Evolutionary conservation across 768 basidiomycete species (phyloP).

Genomic region (Leccinum truebloodii): DNA sequence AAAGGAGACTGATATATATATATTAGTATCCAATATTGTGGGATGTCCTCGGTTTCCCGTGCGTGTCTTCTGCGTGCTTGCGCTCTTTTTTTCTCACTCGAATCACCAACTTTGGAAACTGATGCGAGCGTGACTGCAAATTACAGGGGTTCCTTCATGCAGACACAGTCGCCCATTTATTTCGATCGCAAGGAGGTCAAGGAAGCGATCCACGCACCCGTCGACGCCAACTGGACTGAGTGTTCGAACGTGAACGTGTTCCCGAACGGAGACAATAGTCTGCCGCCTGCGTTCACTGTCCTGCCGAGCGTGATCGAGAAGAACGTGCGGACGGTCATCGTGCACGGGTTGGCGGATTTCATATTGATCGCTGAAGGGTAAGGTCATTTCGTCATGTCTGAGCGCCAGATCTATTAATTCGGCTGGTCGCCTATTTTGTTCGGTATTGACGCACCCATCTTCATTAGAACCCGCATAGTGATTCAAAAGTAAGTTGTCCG

Average conservation of each 20-base stretch:
- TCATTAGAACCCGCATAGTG: slow-evolving; percentile 45
- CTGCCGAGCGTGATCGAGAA: slow-evolving; percentile 78
- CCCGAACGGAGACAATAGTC: slow-evolving; percentile 57
- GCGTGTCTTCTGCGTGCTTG: slow-evolving; percentile 19
- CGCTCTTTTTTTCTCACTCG: no score
- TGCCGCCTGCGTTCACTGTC: slow-evolving; percentile 63
- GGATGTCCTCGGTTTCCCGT: slow-evolving; percentile 86
- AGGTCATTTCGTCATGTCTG: slow-evolving; percentile 20
- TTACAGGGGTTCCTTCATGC: slow-evolving; percentile 52
- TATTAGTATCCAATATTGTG: slow-evolving; percentile 62
- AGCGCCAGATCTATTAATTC: background rate
- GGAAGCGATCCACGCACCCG: slow-evolving; percentile 67
- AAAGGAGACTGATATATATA: slow-evolving; percentile 1
- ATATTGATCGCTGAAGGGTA: slow-evolving; percentile 75
- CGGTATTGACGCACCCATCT: background rate
- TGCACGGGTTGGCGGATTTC: slow-evolving; percentile 74
- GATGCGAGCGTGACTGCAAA: no score
- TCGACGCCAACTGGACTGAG: slow-evolving; percentile 50
- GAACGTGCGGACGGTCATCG: slow-evolving; percentile 64
- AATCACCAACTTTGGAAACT: no score
- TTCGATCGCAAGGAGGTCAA: slow-evolving; percentile 69
- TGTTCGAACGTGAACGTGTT: slow-evolving; percentile 65
- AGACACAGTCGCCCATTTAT: slow-evolving; percentile 64
- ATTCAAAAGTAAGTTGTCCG: slow-evolving; percentile 56
- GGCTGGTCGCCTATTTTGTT: background rate